A percentile compares a stretch with the other conserved stretches of the same genome.
Conservation (phyloP, 768 basidiomycete genomes). For the Cyclocybe aegerita region DNA sequence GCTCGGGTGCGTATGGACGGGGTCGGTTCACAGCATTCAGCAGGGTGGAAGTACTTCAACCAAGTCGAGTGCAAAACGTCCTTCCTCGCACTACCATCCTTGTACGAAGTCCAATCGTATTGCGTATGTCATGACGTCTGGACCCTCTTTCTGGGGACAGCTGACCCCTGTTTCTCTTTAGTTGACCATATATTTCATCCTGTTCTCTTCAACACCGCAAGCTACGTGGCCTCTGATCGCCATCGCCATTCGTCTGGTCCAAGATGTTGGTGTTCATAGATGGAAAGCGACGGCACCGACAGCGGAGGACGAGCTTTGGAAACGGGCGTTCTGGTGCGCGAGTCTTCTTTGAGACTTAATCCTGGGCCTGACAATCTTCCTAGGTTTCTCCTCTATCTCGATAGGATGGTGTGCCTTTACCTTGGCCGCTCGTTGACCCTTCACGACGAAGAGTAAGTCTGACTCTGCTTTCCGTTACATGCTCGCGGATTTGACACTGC, state of each 20-base stretch:
- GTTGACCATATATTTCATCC: slow-evolving; percentile 44
- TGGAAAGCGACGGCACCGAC: slow-evolving; percentile 25
- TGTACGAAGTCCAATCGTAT: slow-evolving; percentile 71
- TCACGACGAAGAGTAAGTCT: slow-evolving; percentile 65
- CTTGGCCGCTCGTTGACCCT: slow-evolving; percentile 68
- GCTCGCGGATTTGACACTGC: not conserved
- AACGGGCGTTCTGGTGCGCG: slow-evolving; percentile 54
- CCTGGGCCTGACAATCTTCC: not conserved
- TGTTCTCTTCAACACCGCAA: slow-evolving; percentile 49
- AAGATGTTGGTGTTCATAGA: slow-evolving; percentile 70
- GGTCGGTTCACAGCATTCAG: slow-evolving; percentile 30
- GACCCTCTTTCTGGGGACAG: not conserved
- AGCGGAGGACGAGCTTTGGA: slow-evolving; percentile 66
- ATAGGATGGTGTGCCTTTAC: slow-evolving; percentile 38
- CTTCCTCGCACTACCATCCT: slow-evolving; percentile 52
- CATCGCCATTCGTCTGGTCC: slow-evolving; percentile 60
- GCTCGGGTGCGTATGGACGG: slow-evolving; percentile 33
- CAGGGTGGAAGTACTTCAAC: slow-evolving; percentile 55
- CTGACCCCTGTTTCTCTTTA: slow-evolving; percentile 12
- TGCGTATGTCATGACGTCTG: slow-evolving; percentile 29
- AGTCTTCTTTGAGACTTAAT: not conserved
- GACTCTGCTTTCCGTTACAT: not conserved
- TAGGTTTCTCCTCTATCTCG: slow-evolving; percentile 47
- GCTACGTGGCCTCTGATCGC: slow-evolving; percentile 61
- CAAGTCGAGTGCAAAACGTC: slow-evolving; percentile 60